These are phyloP conservation scores for Suillus weaverae DNA, from an alignment of 768 basidiomycete genomes.

Conservation along the genomic window DNA sequence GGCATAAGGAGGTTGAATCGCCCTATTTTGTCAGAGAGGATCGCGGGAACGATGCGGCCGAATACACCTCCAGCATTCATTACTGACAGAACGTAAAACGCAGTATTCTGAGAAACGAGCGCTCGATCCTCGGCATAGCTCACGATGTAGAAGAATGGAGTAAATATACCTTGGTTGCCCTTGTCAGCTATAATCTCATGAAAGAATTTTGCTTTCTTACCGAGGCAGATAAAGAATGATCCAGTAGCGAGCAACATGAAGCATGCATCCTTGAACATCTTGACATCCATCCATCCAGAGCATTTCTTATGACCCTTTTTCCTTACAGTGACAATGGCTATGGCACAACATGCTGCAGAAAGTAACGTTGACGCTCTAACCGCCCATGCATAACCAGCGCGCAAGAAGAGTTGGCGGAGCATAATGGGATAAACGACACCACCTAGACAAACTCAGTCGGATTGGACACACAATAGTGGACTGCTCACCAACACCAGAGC, in stretches of 20 bases:
- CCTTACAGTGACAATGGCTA: slow-evolving; percentile 49
- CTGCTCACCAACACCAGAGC: slow-evolving; percentile 58
- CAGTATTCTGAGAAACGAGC: slow-evolving; percentile 36
- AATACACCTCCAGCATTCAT: slow-evolving; percentile 69
- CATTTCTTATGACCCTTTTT: slow-evolving; percentile 21
- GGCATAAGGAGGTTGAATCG: slow-evolving; percentile 68
- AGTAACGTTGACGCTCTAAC: slow-evolving; percentile 58
- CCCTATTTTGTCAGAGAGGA: slow-evolving; percentile 63
- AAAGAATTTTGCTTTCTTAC: slow-evolving; percentile 34
- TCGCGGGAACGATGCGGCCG: slow-evolving; percentile 64
- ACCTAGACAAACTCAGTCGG: slow-evolving; percentile 39
- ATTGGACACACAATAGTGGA: slow-evolving; percentile 17
- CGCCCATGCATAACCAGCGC: slow-evolving; percentile 62
- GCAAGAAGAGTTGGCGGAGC: slow-evolving; percentile 54
- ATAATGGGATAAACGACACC: slow-evolving; percentile 71
- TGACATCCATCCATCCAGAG: slow-evolving; percentile 19
- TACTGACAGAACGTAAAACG: slow-evolving; percentile 60
- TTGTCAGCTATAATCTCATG: neutral
- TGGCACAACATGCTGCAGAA: slow-evolving; percentile 46
- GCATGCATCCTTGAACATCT: slow-evolving; percentile 44
- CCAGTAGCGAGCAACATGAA: slow-evolving; percentile 56
- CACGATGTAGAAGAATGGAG: slow-evolving; percentile 70
- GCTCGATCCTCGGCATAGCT: slow-evolving; percentile 51
- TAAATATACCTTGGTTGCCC: slow-evolving; percentile 55
- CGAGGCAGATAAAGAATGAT: slow-evolving; percentile 59